Percentiles rank a stretch among this genome's conserved stretches.
phyloP scores from a whole-genome alignment of 2,329 filamentous ascomycete genomes.

The Fonsecaea erecta region DNA sequence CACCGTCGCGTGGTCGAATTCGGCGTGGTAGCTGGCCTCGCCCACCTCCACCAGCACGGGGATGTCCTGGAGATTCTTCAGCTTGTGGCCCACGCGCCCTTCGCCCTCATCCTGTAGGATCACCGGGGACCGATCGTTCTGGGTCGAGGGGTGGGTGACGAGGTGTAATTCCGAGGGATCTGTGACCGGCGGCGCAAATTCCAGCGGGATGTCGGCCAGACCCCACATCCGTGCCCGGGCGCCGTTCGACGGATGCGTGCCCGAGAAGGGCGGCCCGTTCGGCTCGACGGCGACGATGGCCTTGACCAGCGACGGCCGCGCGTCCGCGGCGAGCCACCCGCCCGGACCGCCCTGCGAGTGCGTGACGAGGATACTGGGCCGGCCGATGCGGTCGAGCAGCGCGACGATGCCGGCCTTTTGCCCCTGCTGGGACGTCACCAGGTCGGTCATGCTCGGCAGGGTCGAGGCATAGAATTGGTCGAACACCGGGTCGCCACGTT shows the following conservation, averaged over 20 bases:
- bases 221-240: conserved; percentile 47
- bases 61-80: conserved; percentile 57
- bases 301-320: conserved; percentile 53
- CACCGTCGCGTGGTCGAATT: conserved; percentile 62
- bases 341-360: conserved; percentile 57
- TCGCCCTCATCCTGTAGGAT: not conserved
- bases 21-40: conserved; percentile 59
- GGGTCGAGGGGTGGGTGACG: not conserved
- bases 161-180: not conserved
- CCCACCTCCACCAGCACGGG: conserved; percentile 57
- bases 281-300: conserved; percentile 60
- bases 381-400: conserved; percentile 53
- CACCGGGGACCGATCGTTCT: not conserved
- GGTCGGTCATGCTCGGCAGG: not conserved
- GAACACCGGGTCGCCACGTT: not conserved
- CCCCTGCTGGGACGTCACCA: not conserved
- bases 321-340: conserved; percentile 57
- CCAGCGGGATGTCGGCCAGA: conserved; percentile 41
- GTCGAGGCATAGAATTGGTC: not conserved
- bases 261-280: conserved; percentile 57
- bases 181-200: not conserved
- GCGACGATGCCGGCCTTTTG: conserved; percentile 26
- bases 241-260: conserved; percentile 42
- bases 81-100: conserved; percentile 45
- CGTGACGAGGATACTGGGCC: conserved; percentile 52